Conservation (phyloP, 352 stramenopile genomes). For the Peronospora tabacina region DNA sequence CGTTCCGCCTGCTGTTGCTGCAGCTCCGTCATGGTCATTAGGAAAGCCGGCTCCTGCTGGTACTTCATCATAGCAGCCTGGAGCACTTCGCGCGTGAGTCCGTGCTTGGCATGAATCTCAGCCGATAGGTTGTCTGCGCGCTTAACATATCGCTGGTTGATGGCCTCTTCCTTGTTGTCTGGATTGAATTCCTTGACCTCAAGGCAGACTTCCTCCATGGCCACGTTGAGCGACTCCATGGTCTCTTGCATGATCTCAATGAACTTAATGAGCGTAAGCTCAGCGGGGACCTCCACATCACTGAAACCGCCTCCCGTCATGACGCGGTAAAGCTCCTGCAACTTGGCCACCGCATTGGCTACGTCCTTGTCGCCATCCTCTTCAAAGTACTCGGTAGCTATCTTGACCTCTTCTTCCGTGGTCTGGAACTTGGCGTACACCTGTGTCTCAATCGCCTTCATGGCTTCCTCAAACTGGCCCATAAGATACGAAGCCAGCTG, state of each 20-base stretch:
- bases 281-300: constrained; percentile 72
- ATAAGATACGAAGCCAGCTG: constrained; percentile 84
- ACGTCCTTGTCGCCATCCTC: constrained; percentile 85
- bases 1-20: constrained; percentile 82
- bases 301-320: constrained; percentile 79
- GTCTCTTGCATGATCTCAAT: constrained; percentile 87
- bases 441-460: constrained; percentile 86
- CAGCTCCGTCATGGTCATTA: constrained; percentile 83
- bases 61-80: constrained; percentile 90
- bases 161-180: constrained; percentile 85
- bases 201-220: constrained; percentile 84
- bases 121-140: constrained; percentile 73
- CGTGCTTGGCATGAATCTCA: constrained; percentile 85
- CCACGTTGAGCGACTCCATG: constrained; percentile 86
- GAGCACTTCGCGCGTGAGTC: constrained; percentile 77
- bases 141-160: constrained; percentile 88
- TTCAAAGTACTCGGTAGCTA: constrained; percentile 85
- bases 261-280: constrained; percentile 83
- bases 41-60: constrained; percentile 81
- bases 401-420: constrained; percentile 81
- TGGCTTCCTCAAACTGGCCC: constrained; percentile 85
- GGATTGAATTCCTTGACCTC: constrained; percentile 84
- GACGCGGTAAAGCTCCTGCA: constrained; percentile 83
- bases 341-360: constrained; percentile 70
- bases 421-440: constrained; percentile 87